phyloP scores from a whole-genome alignment of 768 basidiomycete genomes.

The Trametes maxima region DNA sequence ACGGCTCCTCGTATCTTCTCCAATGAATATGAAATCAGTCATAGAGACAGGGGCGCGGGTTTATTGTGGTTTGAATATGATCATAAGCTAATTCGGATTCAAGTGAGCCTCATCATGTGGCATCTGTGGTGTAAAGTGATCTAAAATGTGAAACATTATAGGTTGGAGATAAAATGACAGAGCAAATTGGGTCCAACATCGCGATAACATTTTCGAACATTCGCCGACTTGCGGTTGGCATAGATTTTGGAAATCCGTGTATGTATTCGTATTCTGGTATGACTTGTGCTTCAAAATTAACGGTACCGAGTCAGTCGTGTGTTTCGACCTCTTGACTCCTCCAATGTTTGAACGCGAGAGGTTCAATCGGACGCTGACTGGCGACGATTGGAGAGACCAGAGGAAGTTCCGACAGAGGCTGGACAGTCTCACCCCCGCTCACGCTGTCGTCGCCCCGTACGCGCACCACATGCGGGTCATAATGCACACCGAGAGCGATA shows the following conservation, averaged over 20 bases:
- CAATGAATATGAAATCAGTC: conserved; percentile 66
- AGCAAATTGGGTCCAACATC: conserved; percentile 52
- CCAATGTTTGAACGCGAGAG: conserved; percentile 63
- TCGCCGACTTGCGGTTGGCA: conserved; percentile 59
- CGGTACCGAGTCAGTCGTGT: conserved; percentile 48
- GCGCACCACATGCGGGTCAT: conserved; percentile 70
- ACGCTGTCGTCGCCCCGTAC: conserved; percentile 64
- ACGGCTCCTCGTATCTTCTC: conserved; percentile 50
- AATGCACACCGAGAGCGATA: conserved; percentile 53
- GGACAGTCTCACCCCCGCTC: conserved; percentile 58
- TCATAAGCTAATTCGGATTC: conserved; percentile 64
- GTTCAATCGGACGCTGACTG: conserved; percentile 54
- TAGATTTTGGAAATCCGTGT: conserved; percentile 67
- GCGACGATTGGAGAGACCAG: conserved; percentile 41
- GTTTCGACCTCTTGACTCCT: conserved; percentile 68
- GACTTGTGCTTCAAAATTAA: background rate
- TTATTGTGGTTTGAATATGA: conserved; percentile 68
- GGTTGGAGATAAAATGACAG: conserved; percentile 60
- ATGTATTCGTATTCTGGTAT: conserved; percentile 26
- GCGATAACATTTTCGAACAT: conserved; percentile 61
- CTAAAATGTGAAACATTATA: conserved; percentile 27
- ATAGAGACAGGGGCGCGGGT: conserved; percentile 46
- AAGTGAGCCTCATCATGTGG: conserved; percentile 40
- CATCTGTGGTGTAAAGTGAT: background rate
- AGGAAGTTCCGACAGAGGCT: conserved; percentile 60